Evolutionary conservation across 495 filamentous ascomycete species (phyloP).

Genomic region (Mytilinidion resinicola): DNA sequence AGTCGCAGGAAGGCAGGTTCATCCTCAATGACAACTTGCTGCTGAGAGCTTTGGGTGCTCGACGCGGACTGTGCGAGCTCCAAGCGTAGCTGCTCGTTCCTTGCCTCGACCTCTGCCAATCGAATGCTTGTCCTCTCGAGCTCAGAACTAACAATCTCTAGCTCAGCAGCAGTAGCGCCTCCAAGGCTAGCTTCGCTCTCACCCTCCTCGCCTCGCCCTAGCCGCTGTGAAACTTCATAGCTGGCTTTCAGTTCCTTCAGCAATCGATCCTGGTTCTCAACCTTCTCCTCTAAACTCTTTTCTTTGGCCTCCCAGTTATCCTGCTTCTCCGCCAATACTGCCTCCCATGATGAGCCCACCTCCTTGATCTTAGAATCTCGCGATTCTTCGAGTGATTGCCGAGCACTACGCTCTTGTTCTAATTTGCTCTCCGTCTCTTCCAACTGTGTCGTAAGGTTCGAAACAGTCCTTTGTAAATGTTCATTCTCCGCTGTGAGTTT

Average conservation of each 20-base stretch:
- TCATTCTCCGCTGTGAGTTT: constrained; percentile 81
- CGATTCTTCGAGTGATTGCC: constrained; percentile 67
- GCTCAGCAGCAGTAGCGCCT: constrained; percentile 75
- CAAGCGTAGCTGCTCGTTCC: constrained; percentile 87
- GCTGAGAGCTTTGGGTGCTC: constrained; percentile 54
- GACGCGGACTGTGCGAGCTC: constrained; percentile 86
- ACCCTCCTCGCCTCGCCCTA: constrained; percentile 64
- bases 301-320: constrained; percentile 97
- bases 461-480: constrained; percentile 72
- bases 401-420: constrained; percentile 62
- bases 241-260: constrained; percentile 93
- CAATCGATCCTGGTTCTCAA: constrained; percentile 87
- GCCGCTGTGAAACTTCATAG: constrained; percentile 90
- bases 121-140: constrained; percentile 82
- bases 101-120: constrained; percentile 83
- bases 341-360: constrained; percentile 82
- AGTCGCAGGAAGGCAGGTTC: constrained; percentile 81
- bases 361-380: constrained; percentile 75
- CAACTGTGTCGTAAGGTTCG: constrained; percentile 79
- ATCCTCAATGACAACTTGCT: constrained; percentile 54
- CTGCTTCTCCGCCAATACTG: constrained; percentile 88
- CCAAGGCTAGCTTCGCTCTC: constrained; percentile 44
- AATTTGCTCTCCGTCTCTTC: constrained; percentile 75
- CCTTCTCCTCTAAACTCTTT: constrained; percentile 81
- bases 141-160: constrained; percentile 88